These are phyloP conservation scores for Vitis vinifera DNA, from an alignment of 164 flowering plant genomes.

Conservation along the genomic window ASM3070453v1 NC_081805.1:7565001-7565500, in stretches of 20 bases:
- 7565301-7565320: background rate
- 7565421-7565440: conserved; percentile 24
- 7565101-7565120: conserved; percentile 11
- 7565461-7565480: conserved; percentile 19
- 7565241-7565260: conserved; percentile 15
- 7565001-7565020: background rate
- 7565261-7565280: conserved; percentile 10
- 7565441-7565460: conserved; percentile 31
- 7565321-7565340: conserved; percentile 11
- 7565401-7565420: conserved; percentile 12
- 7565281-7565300: background rate
- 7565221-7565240: conserved; percentile 10
- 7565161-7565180: conserved; percentile 5
- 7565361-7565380: conserved; percentile 7
- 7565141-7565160: conserved; percentile 8
- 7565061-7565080: conserved; percentile 20
- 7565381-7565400: conserved; percentile 3
- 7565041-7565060: conserved; percentile 25
- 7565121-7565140: background rate
- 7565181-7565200: conserved; percentile 20
- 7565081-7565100: conserved; percentile 23
- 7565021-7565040: conserved; percentile 16
- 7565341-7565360: background rate
- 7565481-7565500: conserved; percentile 11
- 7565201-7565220: conserved; percentile 15